phyloP scores from a whole-genome alignment of 768 basidiomycete genomes.

The Sporobolomyces phaffii region DNA sequence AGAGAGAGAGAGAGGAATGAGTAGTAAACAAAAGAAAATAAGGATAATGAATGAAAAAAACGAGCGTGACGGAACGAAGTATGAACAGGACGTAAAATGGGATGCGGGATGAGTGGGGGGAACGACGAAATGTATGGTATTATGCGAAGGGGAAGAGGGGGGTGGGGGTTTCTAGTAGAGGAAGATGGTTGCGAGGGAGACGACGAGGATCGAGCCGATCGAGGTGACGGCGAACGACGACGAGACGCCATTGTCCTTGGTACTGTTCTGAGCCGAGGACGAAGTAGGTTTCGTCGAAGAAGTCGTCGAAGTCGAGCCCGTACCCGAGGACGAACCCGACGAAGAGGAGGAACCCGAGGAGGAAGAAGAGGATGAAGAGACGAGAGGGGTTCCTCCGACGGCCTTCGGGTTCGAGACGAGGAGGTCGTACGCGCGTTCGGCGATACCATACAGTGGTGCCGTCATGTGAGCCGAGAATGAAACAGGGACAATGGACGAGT shows the following conservation, averaged over 20 bases:
- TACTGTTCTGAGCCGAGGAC: not conserved
- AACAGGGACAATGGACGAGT: slow-evolving; percentile 43
- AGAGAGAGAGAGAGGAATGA: not conserved
- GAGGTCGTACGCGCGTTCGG: slow-evolving; percentile 29
- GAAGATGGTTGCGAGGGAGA: not conserved
- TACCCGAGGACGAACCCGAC: not conserved
- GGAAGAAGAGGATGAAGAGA: not conserved
- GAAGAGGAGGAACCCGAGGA: not conserved
- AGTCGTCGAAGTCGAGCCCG: not conserved
- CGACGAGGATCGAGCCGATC: not conserved
- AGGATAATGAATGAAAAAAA: not conserved
- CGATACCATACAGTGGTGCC: slow-evolving; percentile 18
- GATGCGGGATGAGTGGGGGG: too few relatives aligned
- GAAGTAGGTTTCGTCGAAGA: not conserved
- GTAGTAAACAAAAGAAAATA: not conserved
- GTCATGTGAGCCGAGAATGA: slow-evolving; percentile 32
- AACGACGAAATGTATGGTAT: too few relatives aligned
- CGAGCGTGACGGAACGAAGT: too few relatives aligned
- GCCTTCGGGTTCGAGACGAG: slow-evolving; percentile 11
- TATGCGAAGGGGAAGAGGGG: not conserved
- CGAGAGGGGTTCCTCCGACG: slow-evolving; percentile 1
- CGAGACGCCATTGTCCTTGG: not conserved
- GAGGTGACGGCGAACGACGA: not conserved
- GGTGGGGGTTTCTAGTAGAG: too few relatives aligned
- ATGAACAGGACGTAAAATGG: too few relatives aligned